phyloP scores from a whole-genome alignment of 768 basidiomycete species.

The Termitomyces sp. region DNA sequence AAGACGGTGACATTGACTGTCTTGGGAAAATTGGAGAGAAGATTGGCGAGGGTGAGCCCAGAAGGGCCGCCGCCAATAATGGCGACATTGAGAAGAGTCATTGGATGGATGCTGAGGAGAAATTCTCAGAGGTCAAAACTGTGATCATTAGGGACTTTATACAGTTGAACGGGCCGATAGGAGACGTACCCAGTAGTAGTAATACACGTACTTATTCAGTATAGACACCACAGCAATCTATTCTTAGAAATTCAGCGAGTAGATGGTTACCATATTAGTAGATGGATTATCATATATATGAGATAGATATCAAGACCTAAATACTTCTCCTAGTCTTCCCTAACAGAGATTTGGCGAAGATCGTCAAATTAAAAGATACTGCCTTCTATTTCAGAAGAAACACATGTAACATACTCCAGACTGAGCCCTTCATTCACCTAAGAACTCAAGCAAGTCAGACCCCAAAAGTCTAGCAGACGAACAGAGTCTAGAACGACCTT shows the following conservation, averaged over 20 bases:
- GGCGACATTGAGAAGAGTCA: slow-evolving; percentile 14
- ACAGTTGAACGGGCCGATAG: not conserved
- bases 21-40: slow-evolving; percentile 14
- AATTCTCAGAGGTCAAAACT: not conserved
- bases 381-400: not conserved
- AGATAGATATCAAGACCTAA: too few relatives aligned
- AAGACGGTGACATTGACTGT: slow-evolving; percentile 17
- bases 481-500: not conserved
- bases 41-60: slow-evolving; percentile 25
- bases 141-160: not conserved
- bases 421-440: not conserved
- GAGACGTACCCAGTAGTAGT: not conserved
- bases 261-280: too few relatives aligned
- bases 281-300: not conserved
- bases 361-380: not conserved
- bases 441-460: too few relatives aligned
- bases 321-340: not conserved
- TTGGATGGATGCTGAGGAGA: not conserved
- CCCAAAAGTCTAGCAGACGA: not conserved
- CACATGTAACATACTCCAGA: not conserved
- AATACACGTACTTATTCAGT: not conserved
- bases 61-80: slow-evolving; percentile 22
- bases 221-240: not conserved
- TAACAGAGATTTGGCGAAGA: not conserved
- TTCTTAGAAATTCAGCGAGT: not conserved